These are phyloP conservation scores for Cymbomonas tetramitiformis DNA, from an alignment of 139 green algal genomes.

Conservation along the genomic window DNA sequence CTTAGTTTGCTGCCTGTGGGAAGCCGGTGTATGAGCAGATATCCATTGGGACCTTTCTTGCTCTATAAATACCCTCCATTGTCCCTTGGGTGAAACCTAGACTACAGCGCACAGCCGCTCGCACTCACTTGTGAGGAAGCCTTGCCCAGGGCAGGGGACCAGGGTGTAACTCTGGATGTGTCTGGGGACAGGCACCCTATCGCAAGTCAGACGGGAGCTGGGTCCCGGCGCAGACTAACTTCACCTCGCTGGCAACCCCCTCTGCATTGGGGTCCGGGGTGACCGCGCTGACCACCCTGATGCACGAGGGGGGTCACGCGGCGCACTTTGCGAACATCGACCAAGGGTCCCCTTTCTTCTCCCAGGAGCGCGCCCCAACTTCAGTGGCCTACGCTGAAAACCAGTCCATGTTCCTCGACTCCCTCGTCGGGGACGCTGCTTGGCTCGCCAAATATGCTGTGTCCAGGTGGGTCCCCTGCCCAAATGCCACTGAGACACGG, in stretches of 20 bases:
- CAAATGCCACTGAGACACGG: no score
- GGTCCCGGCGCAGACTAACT: conserved; percentile 47
- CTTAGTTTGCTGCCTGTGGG: no score
- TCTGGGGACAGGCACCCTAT: conserved; percentile 40
- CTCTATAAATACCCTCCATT: no score
- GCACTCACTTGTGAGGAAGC: no score
- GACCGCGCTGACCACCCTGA: conserved; percentile 58
- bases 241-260: conserved; percentile 60
- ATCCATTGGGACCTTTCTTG: no score
- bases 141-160: no score
- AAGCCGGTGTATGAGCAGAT: no score
- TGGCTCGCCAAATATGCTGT: conserved; percentile 59
- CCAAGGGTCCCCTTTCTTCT: conserved; percentile 55
- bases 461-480: no score
- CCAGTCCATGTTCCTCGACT: conserved; percentile 61
- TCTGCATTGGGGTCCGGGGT: conserved; percentile 40
- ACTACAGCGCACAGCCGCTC: no score
- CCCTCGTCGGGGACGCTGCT: conserved; percentile 41
- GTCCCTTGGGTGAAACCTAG: no score
- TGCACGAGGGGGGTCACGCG: conserved; percentile 59
- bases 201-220: conserved; percentile 40
- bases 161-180: no score
- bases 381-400: conserved; percentile 56
- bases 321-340: conserved; percentile 61
- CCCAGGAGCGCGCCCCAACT: conserved; percentile 55